A percentile compares a stretch with the other conserved stretches of the same genome.
These are phyloP conservation scores for Climacium dendroides DNA, from an alignment of 225 moss, liverwort and hornwort species.

Conservation along the genomic window DNA sequence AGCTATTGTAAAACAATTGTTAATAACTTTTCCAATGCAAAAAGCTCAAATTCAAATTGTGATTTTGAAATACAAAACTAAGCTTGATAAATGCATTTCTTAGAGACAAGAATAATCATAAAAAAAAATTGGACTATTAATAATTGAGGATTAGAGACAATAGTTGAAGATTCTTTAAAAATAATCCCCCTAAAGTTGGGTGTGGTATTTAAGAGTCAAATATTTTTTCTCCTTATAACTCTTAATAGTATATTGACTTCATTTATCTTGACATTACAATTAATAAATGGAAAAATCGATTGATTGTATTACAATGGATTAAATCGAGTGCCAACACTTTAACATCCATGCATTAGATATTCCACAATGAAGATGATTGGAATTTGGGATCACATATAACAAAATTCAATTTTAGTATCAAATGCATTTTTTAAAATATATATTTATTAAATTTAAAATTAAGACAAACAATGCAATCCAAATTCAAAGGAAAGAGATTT, in stretches of 20 bases:
- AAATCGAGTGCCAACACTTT: too few relatives aligned
- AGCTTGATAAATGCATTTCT: not conserved
- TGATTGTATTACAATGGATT: not conserved
- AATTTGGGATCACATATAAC: not conserved
- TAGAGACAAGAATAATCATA: not conserved
- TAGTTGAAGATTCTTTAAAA: not conserved
- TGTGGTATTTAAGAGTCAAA: too few relatives aligned
- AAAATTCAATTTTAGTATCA: not conserved
- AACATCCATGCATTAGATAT: not conserved
- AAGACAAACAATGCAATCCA: not conserved
- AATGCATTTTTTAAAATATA: too few relatives aligned
- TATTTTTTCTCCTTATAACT: not conserved
- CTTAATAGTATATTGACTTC: too few relatives aligned
- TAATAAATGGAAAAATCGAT: not conserved
- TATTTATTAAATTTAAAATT: not conserved
- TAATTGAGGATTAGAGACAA: not conserved
- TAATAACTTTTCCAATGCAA: not conserved
- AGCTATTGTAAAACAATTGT: not conserved
- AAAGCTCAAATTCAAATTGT: not conserved
- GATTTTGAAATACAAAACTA: not conserved
- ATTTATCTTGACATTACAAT: too few relatives aligned
- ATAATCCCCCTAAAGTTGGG: not conserved
- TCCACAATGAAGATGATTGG: not conserved
- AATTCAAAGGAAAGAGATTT: fast-evolving
- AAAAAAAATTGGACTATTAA: not conserved